Conservation (phyloP, 106 monocot genomes). For the Dendrobium nobile region DNA sequence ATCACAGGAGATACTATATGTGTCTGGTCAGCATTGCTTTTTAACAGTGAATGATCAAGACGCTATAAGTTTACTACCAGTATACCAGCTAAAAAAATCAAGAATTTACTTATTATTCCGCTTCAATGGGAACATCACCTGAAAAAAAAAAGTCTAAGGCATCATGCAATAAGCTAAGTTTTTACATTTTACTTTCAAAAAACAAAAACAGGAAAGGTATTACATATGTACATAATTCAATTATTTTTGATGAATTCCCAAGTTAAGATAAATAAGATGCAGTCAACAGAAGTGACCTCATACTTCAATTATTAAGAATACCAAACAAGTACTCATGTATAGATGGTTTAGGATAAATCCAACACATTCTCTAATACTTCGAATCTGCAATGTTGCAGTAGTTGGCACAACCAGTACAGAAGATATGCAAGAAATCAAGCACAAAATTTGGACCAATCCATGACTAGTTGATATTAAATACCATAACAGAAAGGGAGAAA, state of each 20-base stretch:
- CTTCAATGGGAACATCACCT: not conserved
- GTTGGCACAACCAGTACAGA: no score
- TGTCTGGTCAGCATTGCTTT: not conserved
- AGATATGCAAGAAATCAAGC: no score
- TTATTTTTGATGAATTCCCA: not conserved
- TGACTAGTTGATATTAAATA: no score
- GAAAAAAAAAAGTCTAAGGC: not conserved
- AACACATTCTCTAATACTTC: not conserved
- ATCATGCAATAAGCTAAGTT: not conserved
- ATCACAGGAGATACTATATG: not conserved
- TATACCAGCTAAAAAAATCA: not conserved
- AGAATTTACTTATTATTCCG: not conserved
- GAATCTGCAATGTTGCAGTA: not conserved
- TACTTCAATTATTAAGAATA: no score
- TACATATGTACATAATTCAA: not conserved
- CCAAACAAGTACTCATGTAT: not conserved
- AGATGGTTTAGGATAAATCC: not conserved
- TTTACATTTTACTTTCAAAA: not conserved
- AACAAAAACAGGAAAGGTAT: not conserved
- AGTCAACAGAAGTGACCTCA: not conserved
- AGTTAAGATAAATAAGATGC: constrained; percentile 5
- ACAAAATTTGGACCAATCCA: no score
- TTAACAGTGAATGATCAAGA: not conserved
- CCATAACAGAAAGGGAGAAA: no score
- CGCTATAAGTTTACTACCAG: not conserved